Evolutionary conservation across 2,329 filamentous ascomycete species (phyloP), one percentile per base, ranked within the genome.

Genomic region (Nigrospora osmanthi): DNA sequence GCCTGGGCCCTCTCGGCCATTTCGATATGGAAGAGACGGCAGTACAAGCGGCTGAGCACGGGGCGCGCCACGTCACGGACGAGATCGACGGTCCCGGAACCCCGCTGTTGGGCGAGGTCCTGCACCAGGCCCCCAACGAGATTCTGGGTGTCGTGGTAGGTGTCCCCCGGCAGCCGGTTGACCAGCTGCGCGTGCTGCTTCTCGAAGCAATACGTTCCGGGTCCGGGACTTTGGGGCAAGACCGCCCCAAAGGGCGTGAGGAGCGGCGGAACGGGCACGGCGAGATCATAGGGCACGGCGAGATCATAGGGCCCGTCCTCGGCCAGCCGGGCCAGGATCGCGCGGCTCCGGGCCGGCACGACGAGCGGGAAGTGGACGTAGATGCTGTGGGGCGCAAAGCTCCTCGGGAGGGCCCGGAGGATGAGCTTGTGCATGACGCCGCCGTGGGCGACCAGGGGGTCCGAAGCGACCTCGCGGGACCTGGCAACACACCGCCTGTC

Each of bases 341-440:
- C 17, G 40, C 40, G 40, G 19, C 30, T 42, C 4, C 19, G 32
- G 13, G 15, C 19, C 7, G 40, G 33, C 16, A 14, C 30, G 9
- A 42, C 33, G 23, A 42, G 35, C 11, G 40, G 40, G 12, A 42
- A 42, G n/a, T 42, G 33, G 17, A 19, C 33, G 14, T 31, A 42
- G 69, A 71, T 50, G 0, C 68, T 70, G 57, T 73, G 68, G 47
- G 53, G 55, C 6, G 58, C 57, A 57, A 71, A 74, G 62, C 66
- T 69, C 14, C 63, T 62, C 0, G 71, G 71, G 10, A 73, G 53
- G 11, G 62, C 69, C 7, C 70, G 61, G 46, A 70, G 65, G 47
- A 74, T 66, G 13, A 74, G 62, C 52, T 69, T 70, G 54, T 73
- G 68, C 32, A 70, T 46, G 54, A 72, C 66, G 3, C 67, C 70